Evolutionary conservation across 257 asterid species (phyloP), one percentile per base, ranked within the genome.

Genomic region (Gentiana dahurica): DNA sequence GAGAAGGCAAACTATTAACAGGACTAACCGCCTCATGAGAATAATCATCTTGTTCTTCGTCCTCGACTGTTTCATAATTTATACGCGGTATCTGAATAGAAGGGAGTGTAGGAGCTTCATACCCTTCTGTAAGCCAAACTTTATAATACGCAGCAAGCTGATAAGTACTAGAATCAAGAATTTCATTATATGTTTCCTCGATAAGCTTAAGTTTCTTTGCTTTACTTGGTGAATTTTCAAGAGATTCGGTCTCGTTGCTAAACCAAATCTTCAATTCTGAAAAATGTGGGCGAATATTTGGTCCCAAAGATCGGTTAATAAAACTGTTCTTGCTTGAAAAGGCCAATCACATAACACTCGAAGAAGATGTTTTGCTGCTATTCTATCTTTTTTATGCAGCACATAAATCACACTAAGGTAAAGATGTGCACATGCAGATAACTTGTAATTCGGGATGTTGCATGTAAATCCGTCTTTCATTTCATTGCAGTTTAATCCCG

Each of bases 361-460:
- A 66, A 85, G 94, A 58, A 88, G 69, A 74, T 85, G 93, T 65
- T 75, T 88, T 57, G 93, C 84, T 58, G 95, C 68, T 51, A 71
- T 77, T 35, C 75, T 66, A 33, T 85, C 87, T 51, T 85, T 85
- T n/a, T 71, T 78, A 60, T 84, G 96, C 11, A 85, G 69, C 74
- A 67, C 68, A 59, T 80, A 88, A 67, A 79, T 77, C 61, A 82
- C 74, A 55, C 93, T 73, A 60, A 85, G 95, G 72, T 88, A 88
- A 65, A 88, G 80, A 80, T 85, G 96, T 70, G 96, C 90, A 75
- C 93, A 85, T 50, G 96, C 90, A n/a, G 96, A 86, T 57, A 88
- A 48, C 74, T 76, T 82, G 9, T 50, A 66, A 58, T 87, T 87
- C 3, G 86, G 75, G 53, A 84, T 76, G 61, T 92, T 93, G 44